phyloP scores from a whole-genome alignment of 1,284 basidiomycete genomes.

The Leucoagaricus sp. region DNA sequence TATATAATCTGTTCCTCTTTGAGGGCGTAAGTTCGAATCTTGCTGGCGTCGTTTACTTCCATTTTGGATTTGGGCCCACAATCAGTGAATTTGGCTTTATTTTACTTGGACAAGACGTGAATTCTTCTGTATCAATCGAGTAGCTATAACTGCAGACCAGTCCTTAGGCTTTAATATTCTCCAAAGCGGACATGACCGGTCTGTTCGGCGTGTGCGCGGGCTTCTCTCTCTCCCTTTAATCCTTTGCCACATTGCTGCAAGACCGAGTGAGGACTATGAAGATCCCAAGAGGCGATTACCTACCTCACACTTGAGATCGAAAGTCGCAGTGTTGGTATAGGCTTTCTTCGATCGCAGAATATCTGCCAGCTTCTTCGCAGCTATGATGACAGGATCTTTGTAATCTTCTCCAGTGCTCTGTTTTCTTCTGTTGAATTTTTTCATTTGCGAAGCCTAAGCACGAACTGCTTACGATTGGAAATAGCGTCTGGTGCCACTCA shows the following conservation, averaged over 20 bases:
- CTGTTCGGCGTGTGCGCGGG: conserved; percentile 80
- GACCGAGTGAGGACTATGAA: neutral
- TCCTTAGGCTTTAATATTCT: conserved; percentile 86
- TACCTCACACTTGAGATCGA: conserved; percentile 79
- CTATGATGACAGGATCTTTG: conserved; percentile 60
- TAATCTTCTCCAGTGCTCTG: conserved; percentile 24
- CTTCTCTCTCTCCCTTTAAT: conserved; percentile 91
- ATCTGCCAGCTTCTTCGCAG: conserved; percentile 71
- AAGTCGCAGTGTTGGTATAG: conserved; percentile 90
- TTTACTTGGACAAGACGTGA: neutral
- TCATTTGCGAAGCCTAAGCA: neutral
- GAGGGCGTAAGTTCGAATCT: conserved; percentile 72
- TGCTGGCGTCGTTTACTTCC: conserved; percentile 57
- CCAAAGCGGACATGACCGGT: conserved; percentile 90
- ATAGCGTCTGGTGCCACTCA: conserved; percentile 89
- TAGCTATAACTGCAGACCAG: too few species aligned
- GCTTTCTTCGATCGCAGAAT: conserved; percentile 75
- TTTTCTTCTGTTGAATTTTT: neutral
- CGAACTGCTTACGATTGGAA: conserved; percentile 54
- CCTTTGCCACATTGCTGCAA: conserved; percentile 71
- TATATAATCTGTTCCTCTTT: conserved; percentile 62
- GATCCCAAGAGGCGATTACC: neutral
- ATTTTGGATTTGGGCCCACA: too few species aligned
- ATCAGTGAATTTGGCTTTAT: conserved; percentile 6
- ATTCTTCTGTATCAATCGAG: neutral